Evolutionary conservation across 352 stramenopile genomes (phyloP).

Genomic region (Phytophthora rubi): DNA sequence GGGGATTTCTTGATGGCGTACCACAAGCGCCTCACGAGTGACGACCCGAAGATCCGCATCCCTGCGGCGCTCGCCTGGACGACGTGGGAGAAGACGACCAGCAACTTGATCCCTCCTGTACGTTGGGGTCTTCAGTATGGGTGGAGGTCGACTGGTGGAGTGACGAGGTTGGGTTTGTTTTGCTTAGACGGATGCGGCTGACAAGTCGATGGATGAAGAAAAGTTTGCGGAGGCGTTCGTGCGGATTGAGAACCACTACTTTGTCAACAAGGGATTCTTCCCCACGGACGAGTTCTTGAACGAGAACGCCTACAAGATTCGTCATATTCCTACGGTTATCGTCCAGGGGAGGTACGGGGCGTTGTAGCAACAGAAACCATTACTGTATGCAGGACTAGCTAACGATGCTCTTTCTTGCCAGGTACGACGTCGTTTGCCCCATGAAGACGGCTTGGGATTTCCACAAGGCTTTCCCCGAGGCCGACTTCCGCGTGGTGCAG

Average conservation of each 20-base stretch:
- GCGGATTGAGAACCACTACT: constrained; percentile 95
- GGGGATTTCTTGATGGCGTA: constrained; percentile 88
- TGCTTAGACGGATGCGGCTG: constrained; percentile 53
- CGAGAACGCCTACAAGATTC: constrained; percentile 91
- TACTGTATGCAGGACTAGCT: background rate
- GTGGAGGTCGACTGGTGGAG: background rate
- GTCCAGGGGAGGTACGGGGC: constrained; percentile 81
- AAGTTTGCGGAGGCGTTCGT: constrained; percentile 92
- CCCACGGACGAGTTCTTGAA: constrained; percentile 87
- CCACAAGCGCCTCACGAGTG: constrained; percentile 86
- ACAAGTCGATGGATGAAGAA: constrained; percentile 80
- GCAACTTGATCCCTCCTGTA: constrained; percentile 79
- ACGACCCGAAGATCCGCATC: constrained; percentile 84
- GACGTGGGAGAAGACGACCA: constrained; percentile 91
- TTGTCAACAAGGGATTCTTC: constrained; percentile 92
- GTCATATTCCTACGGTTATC: constrained; percentile 92
- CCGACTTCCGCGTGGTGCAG: constrained; percentile 76
- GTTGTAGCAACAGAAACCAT: background rate
- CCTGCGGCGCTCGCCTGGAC: constrained; percentile 90
- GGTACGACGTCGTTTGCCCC: constrained; percentile 91
- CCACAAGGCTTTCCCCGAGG: constrained; percentile 77
- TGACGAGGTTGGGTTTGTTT: constrained; percentile 3
- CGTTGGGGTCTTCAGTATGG: constrained; percentile 13
- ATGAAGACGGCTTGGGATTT: constrained; percentile 90
- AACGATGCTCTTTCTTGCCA: constrained; percentile 16